Conservation (phyloP, 805 yeast genomes). For the Candida hispaniensis region DNA sequence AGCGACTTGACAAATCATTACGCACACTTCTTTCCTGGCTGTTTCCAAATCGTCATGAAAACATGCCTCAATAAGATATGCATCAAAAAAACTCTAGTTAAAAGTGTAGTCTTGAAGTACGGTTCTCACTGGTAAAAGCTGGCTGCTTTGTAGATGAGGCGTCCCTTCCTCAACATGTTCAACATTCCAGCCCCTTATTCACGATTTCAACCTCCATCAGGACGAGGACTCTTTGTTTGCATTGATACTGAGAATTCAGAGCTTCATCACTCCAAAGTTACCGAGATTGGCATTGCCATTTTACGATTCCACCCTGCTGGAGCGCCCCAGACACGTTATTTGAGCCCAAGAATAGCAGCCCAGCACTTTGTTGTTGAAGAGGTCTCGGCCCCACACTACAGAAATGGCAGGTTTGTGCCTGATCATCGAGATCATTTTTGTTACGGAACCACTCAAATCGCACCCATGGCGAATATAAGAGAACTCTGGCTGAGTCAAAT, state of each 20-base stretch:
- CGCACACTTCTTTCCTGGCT: too few relatives aligned
- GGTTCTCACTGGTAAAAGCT: too few relatives aligned
- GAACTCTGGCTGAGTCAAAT: constrained; percentile 22
- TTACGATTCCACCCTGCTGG: constrained; percentile 21
- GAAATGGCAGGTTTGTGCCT: constrained; percentile 45
- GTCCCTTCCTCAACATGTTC: too few relatives aligned
- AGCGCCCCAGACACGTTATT: constrained; percentile 5
- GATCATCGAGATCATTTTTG: constrained; percentile 43
- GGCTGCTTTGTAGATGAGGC: too few relatives aligned
- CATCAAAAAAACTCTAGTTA: too few relatives aligned
- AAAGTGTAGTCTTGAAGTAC: too few relatives aligned
- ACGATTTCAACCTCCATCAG: constrained; percentile 4
- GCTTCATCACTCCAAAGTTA: constrained; percentile 8
- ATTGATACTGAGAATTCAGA: constrained; percentile 16
- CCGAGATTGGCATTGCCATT: constrained; percentile 18
- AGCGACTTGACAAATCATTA: too few relatives aligned
- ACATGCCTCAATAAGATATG: too few relatives aligned
- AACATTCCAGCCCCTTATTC: constrained; percentile 3
- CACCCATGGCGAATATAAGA: constrained; percentile 29
- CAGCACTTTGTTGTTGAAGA: constrained; percentile 15
- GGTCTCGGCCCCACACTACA: constrained; percentile 14
- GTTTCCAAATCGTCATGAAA: too few relatives aligned
- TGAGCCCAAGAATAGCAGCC: constrained; percentile 8
- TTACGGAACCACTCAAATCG: constrained; percentile 39
- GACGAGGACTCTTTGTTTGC: constrained; percentile 14